Base-by-base conservation (phyloP, 345 rosid genomes). In the Arabis alpina region DNA sequence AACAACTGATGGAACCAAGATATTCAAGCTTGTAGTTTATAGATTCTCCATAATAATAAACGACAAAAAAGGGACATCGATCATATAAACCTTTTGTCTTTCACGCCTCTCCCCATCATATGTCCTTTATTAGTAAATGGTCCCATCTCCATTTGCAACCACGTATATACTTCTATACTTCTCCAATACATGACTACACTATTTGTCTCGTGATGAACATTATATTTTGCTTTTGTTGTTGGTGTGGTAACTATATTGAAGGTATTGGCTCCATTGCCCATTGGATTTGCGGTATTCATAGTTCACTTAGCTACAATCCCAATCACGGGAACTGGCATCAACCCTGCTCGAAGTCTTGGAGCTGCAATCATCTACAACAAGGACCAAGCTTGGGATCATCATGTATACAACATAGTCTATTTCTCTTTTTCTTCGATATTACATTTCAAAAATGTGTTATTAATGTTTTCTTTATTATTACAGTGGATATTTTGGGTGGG, bases 231-330 rank as follows among this genome's bases (percentile, higher is more conserved):
- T 56, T 7, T 16, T 68, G 27, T 50, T 40, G 48, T 14, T 36
- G 47, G 28, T 55, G 14, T 63, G 40, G 14, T 37, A 6, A 61
- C 40, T 36, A 8, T 36, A 36, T 4, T 45, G 50, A 80, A 88
- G 98, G 95, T 92, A 0, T 84, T 92, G 86, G 98, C 98, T 28
- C 98, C 98, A 25, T 91, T 92, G 3, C 98, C 98, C 2, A 92
- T 92, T 62, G 98, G 98, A 72, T 90, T 92, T 76, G 96, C 98
- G 4, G 98, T 92, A 68, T 92, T 92, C 81, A 92, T 90, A 74
- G 98, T 92, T 72, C 98, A 92, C 73, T 76, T 92, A 32, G 96
- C 93, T 47, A 92, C 98, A 23, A 92, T 92, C 25, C 98, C 98
- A 16, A 76, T 92, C 77, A 88, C 96, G n/a, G 98, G 98, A 5